phyloP scores from a whole-genome alignment of 179 eudicot genomes.

The Camellia oleifera region DNA sequence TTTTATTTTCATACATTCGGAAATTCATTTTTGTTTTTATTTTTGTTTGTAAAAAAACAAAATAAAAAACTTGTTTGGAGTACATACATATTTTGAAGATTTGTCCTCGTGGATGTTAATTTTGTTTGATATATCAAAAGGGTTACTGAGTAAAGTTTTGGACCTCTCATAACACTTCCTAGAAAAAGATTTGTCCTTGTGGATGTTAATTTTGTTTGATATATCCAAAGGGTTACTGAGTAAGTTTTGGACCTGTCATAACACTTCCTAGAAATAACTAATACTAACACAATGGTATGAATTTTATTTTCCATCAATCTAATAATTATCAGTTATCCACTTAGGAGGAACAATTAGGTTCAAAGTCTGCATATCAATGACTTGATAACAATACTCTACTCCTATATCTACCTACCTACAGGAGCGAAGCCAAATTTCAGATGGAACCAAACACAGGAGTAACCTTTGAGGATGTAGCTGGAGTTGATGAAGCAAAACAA shows the following conservation, averaged over 20 bases:
- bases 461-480: slow-evolving; percentile 86
- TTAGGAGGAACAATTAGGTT: neutral
- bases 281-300: too few species aligned
- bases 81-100: too few species aligned
- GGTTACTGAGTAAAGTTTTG: neutral
- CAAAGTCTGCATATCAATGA: neutral
- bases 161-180: neutral
- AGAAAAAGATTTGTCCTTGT: too few species aligned
- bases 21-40: too few species aligned
- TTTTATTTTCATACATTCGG: too few species aligned
- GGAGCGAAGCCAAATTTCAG: slow-evolving; percentile 82
- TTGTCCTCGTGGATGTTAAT: neutral
- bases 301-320: neutral
- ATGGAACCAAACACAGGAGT: slow-evolving; percentile 91
- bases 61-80: neutral
- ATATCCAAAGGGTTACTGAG: too few species aligned
- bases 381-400: slow-evolving; percentile 10
- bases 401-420: slow-evolving; percentile 21
- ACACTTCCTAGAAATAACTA: too few species aligned
- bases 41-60: too few species aligned
- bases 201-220: too few species aligned
- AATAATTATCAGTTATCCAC: neutral
- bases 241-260: too few species aligned
- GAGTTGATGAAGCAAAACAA: slow-evolving; percentile 87
- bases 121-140: neutral